phyloP scores from a whole-genome alignment of 2,329 filamentous ascomycete genomes.

The Tolypocladium tundrense region DNA sequence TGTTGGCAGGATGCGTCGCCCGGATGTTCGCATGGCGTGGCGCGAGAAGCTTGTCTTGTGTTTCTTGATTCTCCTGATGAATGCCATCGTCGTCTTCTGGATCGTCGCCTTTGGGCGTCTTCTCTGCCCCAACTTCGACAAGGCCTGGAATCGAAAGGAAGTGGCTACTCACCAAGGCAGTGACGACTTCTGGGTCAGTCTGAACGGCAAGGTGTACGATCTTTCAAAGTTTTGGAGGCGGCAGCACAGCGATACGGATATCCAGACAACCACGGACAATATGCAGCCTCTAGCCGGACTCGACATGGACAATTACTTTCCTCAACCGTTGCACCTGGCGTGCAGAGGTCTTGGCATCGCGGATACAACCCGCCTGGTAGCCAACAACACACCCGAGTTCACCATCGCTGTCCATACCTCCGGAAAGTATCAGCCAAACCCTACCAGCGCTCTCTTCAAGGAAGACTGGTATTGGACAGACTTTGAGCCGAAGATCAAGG shows the following conservation, averaged over 20 bases:
- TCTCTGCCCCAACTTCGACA: slow-evolving; percentile 84
- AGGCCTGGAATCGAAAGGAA: slow-evolving; percentile 69
- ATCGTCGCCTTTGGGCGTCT: slow-evolving; percentile 78
- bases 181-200: slow-evolving; percentile 76
- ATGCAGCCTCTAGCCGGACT: slow-evolving; percentile 75
- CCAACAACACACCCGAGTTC: slow-evolving; percentile 54
- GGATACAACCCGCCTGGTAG: slow-evolving; percentile 42
- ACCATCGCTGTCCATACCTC: slow-evolving; percentile 57
- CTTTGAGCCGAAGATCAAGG: slow-evolving; percentile 71
- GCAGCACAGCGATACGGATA: slow-evolving; percentile 67
- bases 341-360: slow-evolving; percentile 64
- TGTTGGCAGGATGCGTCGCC: slow-evolving; percentile 90
- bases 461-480: slow-evolving; percentile 65
- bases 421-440: slow-evolving; percentile 48
- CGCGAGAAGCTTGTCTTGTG: slow-evolving; percentile 85
- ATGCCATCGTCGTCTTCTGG: slow-evolving; percentile 78
- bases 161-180: slow-evolving; percentile 60
- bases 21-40: slow-evolving; percentile 95
- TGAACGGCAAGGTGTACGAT: slow-evolving; percentile 85
- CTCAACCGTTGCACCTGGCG: slow-evolving; percentile 61
- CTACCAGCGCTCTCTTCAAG: slow-evolving; percentile 46
- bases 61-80: slow-evolving; percentile 69
- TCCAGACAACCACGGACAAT: slow-evolving; percentile 45
- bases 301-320: slow-evolving; percentile 78
- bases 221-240: slow-evolving; percentile 77